Base-by-base conservation (phyloP, 1,139 yeast species). In the Candida glucosophila region DNA sequence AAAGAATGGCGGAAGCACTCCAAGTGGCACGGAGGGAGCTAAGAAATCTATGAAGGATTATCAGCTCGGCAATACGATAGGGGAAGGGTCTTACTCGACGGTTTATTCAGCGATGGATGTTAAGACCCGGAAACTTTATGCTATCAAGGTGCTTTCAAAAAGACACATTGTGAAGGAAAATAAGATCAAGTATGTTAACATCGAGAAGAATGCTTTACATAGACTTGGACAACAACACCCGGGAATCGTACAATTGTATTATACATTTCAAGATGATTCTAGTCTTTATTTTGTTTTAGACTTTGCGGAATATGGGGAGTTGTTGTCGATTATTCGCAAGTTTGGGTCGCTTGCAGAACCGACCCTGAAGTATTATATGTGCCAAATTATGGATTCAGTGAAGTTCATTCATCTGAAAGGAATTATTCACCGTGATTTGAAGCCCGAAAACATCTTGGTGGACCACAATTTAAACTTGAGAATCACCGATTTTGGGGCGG, bases 401-500 rank as follows among this genome's bases (percentile, higher is more conserved):
- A 73, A 69, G 36, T 88, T 73, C 49, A 80, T 90, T 67, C 98
- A 90, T 35, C 63, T 56, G 53, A 61, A 62, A 34, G 98, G 98
- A 7, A 81, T 92, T 12, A 75, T 90, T 23, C 99, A 90, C 49
- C 71, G 99, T 35, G 99, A 90, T 52, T 65, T 90, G 39, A 90
- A 90, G 54, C 99, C 99, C 1, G 99, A 90, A 44, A 90, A 90
- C 46, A 77, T 80, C 20, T 58, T 90, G 36, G 73, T 92, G 28
- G 93, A 88, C 40, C 67, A 68, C 33, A 77, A 81, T 31, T 77
- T 81, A 74, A 76, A 82, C 37, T 65, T 90, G 32, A 86, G 86
- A 50, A 72, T 92, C 29, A 90, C 98, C n/a, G 99, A 92, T 54
- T 92, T 92, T 53, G 99, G 99, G 14, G 92, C 98, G 1, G 98